Evolutionary conservation across 352 stramenopile species (phyloP).

Genomic region (Globisporangium iwayamae): DNA sequence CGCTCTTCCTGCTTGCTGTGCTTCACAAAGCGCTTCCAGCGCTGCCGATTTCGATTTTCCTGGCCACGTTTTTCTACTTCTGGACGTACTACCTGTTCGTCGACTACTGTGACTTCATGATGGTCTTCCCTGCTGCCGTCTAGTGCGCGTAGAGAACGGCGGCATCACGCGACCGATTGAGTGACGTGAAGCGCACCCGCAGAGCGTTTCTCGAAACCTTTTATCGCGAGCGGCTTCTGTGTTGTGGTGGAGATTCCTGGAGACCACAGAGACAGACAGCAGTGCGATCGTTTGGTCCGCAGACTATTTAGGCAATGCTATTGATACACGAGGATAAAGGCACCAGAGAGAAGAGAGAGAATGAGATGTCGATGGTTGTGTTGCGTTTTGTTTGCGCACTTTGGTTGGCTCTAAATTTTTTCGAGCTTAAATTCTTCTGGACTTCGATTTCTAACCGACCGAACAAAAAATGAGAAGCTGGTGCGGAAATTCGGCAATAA

Average conservation of each 20-base stretch:
- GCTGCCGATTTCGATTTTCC: slow-evolving; percentile 93
- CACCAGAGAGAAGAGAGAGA: not conserved
- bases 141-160: slow-evolving; percentile 14
- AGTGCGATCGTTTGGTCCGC: not conserved
- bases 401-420: not conserved
- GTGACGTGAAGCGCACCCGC: not conserved
- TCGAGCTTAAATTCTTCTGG: not conserved
- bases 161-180: not conserved
- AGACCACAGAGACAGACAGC: not conserved
- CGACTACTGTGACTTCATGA: slow-evolving; percentile 82
- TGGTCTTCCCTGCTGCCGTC: slow-evolving; percentile 52
- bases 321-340: not conserved
- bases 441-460: too few relatives aligned
- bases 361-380: not conserved
- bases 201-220: not conserved
- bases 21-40: slow-evolving; percentile 93
- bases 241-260: not conserved
- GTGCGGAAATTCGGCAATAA: too few relatives aligned
- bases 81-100: slow-evolving; percentile 81
- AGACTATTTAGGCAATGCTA: slow-evolving; percentile 10
- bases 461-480: too few relatives aligned
- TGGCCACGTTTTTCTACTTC: slow-evolving; percentile 81
- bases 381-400: not conserved
- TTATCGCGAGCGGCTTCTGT: not conserved
- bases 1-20: slow-evolving; percentile 93